Conservation (phyloP, 768 basidiomycete species). For the Phlegmacium glaucopus region DNA sequence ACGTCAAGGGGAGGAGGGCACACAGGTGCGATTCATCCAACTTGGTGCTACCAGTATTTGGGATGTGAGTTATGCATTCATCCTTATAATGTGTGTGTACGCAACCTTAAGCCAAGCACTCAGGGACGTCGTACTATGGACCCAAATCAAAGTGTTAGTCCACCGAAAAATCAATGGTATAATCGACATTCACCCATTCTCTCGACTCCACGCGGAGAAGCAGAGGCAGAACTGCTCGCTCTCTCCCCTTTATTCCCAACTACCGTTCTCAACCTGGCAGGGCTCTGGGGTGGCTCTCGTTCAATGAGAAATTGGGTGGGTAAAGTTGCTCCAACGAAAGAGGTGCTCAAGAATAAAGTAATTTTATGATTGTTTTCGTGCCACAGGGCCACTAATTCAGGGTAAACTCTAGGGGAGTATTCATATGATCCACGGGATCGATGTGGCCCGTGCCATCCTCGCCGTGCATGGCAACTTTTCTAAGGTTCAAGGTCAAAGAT, state of each 20-base stretch:
- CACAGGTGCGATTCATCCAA: conserved; percentile 47
- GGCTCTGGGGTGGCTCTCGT: conserved; percentile 59
- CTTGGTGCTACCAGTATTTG: conserved; percentile 61
- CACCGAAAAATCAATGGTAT: conserved; percentile 35
- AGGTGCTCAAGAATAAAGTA: conserved; percentile 47
- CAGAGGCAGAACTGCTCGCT: conserved; percentile 53
- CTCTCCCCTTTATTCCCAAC: conserved; percentile 37
- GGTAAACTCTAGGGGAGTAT: conserved; percentile 42
- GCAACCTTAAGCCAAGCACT: neutral
- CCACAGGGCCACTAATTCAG: neutral
- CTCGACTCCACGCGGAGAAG: conserved; percentile 40
- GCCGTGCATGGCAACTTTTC: conserved; percentile 47
- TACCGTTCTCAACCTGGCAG: conserved; percentile 59
- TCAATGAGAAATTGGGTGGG: conserved; percentile 47
- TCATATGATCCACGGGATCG: conserved; percentile 60
- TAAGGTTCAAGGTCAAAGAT: conserved; percentile 47
- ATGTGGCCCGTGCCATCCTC: conserved; percentile 56
- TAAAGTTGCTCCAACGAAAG: conserved; percentile 54
- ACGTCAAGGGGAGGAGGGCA: conserved; percentile 5
- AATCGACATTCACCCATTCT: conserved; percentile 49
- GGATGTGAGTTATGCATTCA: conserved; percentile 43
- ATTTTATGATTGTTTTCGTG: conserved; percentile 1
- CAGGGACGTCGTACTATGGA: conserved; percentile 15
- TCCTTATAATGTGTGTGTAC: neutral
- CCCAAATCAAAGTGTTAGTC: conserved; percentile 1